Evolutionary conservation across 129 eudicot species (phyloP).

Genomic region (Pseudognaphalium luteoalbum): DNA sequence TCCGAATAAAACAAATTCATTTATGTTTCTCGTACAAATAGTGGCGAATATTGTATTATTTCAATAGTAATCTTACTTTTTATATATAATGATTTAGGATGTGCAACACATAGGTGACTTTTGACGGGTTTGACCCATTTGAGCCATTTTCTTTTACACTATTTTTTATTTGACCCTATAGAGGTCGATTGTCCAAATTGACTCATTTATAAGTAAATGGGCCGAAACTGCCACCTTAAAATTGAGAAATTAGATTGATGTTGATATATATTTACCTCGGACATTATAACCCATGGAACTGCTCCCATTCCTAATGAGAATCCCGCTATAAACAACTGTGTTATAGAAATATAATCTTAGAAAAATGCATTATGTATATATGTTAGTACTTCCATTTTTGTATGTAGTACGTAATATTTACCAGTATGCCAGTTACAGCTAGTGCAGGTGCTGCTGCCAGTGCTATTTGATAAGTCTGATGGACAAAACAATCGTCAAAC

Average conservation of each 20-base stretch:
- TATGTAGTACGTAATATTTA: conserved; percentile 29
- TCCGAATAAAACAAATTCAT: too few species aligned
- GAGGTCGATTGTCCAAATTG: background rate
- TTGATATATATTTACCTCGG: conserved; percentile 57
- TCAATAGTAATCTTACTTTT: background rate
- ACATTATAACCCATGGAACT: conserved; percentile 96
- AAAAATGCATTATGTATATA: background rate
- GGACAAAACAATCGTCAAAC: conserved; percentile 14
- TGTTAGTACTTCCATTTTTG: background rate
- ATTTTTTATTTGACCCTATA: background rate
- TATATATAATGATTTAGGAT: background rate
- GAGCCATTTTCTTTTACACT: too few species aligned
- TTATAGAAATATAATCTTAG: conserved; percentile 3
- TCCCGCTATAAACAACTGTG: conserved; percentile 58
- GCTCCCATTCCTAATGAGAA: conserved; percentile 94
- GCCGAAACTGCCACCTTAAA: background rate
- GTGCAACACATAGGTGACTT: background rate
- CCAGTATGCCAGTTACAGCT: conserved; percentile 82
- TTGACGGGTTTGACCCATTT: background rate
- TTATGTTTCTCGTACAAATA: background rate
- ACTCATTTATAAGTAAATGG: background rate
- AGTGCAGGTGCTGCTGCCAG: conserved; percentile 61
- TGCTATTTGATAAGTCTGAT: conserved; percentile 59
- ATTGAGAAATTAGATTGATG: background rate
- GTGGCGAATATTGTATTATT: background rate